A percentile compares a stretch with the other conserved stretches of the same genome.
phyloP scores from a whole-genome alignment of 2,329 filamentous ascomycete genomes.

The Amauroascus verrucosus region DNA sequence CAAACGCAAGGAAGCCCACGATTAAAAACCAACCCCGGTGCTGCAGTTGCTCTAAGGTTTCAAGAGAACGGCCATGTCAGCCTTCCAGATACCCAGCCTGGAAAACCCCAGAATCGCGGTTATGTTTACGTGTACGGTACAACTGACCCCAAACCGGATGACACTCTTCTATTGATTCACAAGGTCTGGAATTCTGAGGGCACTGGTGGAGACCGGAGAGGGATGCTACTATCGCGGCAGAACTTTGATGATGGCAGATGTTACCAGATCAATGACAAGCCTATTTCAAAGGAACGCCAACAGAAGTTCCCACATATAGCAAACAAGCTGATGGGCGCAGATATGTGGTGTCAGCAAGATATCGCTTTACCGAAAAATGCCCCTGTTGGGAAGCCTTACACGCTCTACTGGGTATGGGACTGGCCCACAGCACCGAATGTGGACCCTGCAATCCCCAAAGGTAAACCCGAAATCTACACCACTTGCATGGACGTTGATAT shows the following conservation, averaged over 20 bases:
- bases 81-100: slow-evolving; percentile 44
- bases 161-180: slow-evolving; percentile 56
- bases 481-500: slow-evolving; percentile 41
- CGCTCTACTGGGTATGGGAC: slow-evolving; percentile 94
- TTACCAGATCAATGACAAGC: slow-evolving; percentile 60
- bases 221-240: slow-evolving; percentile 63
- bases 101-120: slow-evolving; percentile 56
- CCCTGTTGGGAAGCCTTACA: slow-evolving; percentile 56
- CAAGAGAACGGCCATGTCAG: slow-evolving; percentile 70
- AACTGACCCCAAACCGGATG: slow-evolving; percentile 45
- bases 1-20: slow-evolving; percentile 52
- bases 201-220: slow-evolving; percentile 67
- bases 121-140: slow-evolving; percentile 70
- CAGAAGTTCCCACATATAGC: slow-evolving; percentile 43
- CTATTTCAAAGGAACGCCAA: slow-evolving; percentile 52
- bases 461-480: slow-evolving; percentile 40
- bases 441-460: slow-evolving; percentile 30
- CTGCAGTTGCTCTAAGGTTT: slow-evolving; percentile 57
- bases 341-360: slow-evolving; percentile 72
- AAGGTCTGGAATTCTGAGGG: slow-evolving; percentile 69
- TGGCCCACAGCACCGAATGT: slow-evolving; percentile 55
- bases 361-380: slow-evolving; percentile 61
- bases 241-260: slow-evolving; percentile 87
- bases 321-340: slow-evolving; percentile 45
- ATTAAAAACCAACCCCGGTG: slow-evolving; percentile 51